phyloP scores from a whole-genome alignment of 495 filamentous ascomycete genomes.

The Daldinia concentrica region DNA sequence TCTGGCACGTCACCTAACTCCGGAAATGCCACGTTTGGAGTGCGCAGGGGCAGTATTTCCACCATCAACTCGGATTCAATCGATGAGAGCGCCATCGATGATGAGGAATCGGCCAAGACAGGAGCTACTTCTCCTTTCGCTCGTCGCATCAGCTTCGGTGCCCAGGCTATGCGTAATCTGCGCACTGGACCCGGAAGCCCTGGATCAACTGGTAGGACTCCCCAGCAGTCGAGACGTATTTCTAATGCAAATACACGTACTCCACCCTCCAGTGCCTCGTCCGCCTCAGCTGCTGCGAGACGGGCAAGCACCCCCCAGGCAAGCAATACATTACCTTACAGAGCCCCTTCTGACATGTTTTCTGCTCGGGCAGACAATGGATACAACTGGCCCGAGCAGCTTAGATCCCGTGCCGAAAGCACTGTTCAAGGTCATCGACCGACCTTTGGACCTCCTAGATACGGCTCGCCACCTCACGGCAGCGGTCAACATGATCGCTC shows the following conservation, averaged over 20 bases:
- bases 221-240: constrained; percentile 35
- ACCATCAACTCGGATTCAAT: constrained; percentile 77
- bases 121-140: constrained; percentile 78
- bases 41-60: constrained; percentile 79
- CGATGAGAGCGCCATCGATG: constrained; percentile 89
- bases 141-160: constrained; percentile 90
- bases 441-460: constrained; percentile 58
- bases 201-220: constrained; percentile 60
- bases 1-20: constrained; percentile 78
- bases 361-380: constrained; percentile 76
- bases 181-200: constrained; percentile 56
- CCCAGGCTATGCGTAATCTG: constrained; percentile 74
- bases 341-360: constrained; percentile 69
- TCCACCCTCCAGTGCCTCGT: constrained; percentile 33
- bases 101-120: constrained; percentile 66
- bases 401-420: constrained; percentile 87
- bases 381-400: constrained; percentile 94
- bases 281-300: constrained; percentile 39
- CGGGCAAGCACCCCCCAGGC: constrained; percentile 56
- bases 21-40: constrained; percentile 61
- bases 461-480: constrained; percentile 42
- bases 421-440: constrained; percentile 69
- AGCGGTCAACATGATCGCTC: constrained; percentile 65
- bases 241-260: constrained; percentile 37
- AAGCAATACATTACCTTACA: constrained; percentile 62